Evolutionary conservation across 192 early-diverging fungal genomes (phyloP).

Genomic region (Entophlyctis luteolus): DNA sequence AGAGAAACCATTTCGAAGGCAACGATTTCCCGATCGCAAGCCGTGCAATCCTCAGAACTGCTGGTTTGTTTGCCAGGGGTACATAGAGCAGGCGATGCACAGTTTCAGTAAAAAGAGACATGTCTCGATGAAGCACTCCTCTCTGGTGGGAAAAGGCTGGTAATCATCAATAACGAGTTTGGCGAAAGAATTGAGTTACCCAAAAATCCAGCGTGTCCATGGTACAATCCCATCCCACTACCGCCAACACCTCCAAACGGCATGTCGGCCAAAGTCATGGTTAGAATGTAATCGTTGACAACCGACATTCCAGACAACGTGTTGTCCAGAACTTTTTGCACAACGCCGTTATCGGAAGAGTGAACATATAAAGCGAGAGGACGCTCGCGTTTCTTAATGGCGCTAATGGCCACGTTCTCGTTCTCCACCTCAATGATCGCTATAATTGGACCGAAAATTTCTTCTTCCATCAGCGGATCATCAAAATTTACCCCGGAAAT

Average conservation of each 20-base stretch:
- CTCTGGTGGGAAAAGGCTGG: constrained; percentile 11
- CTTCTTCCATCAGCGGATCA: constrained; percentile 65
- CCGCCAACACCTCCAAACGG: constrained; percentile 86
- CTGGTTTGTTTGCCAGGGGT: neutral
- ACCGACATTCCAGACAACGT: constrained; percentile 72
- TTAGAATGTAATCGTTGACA: constrained; percentile 77
- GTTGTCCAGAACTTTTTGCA: constrained; percentile 59
- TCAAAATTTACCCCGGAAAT: constrained; percentile 63
- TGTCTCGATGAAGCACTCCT: neutral
- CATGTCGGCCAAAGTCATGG: constrained; percentile 54
- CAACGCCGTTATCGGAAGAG: constrained; percentile 40
- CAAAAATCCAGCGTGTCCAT: constrained; percentile 66
- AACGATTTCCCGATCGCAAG: neutral
- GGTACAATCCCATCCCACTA: constrained; percentile 83
- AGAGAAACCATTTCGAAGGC: neutral
- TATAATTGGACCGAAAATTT: constrained; percentile 90
- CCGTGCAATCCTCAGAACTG: neutral
- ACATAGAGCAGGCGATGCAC: neutral
- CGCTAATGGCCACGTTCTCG: constrained; percentile 34
- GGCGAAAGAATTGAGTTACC: neutral
- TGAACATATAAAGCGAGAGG: constrained; percentile 82
- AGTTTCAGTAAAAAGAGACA: neutral
- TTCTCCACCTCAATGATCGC: constrained; percentile 61
- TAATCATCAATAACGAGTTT: neutral
- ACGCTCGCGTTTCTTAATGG: constrained; percentile 27